Conservation (phyloP, 2,329 filamentous ascomycete genomes). For the Zalaria obscura region DNA sequence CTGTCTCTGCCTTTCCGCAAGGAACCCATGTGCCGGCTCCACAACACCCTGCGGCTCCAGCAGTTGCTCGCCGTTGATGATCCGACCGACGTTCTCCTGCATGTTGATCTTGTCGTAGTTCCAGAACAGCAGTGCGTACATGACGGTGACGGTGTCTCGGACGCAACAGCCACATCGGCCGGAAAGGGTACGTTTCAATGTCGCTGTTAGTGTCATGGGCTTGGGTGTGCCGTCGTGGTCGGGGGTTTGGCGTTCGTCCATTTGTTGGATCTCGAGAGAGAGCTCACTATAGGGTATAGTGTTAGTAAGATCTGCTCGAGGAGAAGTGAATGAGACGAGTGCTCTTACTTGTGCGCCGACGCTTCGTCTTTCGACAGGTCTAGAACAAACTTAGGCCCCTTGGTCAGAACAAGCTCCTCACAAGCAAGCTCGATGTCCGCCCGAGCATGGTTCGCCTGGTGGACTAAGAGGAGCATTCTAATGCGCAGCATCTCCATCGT, state of each 20-base stretch:
- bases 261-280: slow-evolving; percentile 10
- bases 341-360: slow-evolving; percentile 9
- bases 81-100: background rate
- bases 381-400: slow-evolving; percentile 16
- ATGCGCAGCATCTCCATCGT: slow-evolving; percentile 15
- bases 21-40: too few relatives aligned
- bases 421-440: slow-evolving; percentile 18
- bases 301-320: background rate
- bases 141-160: slow-evolving; percentile 11
- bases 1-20: too few relatives aligned
- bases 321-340: background rate
- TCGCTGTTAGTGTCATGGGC: slow-evolving; percentile 14
- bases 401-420: slow-evolving; percentile 17
- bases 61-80: slow-evolving; percentile 4
- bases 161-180: slow-evolving; percentile 9
- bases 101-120: slow-evolving; percentile 1
- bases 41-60: background rate
- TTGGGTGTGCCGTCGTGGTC: slow-evolving; percentile 8
- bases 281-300: background rate
- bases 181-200: slow-evolving; percentile 15
- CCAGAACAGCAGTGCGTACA: slow-evolving; percentile 9
- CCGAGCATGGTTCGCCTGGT: slow-evolving; percentile 1
- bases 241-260: slow-evolving; percentile 12
- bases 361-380: slow-evolving; percentile 10
- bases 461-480: background rate